Conservation (phyloP, 495 filamentous ascomycete genomes). For the Penicillium ochrochloron region DNA sequence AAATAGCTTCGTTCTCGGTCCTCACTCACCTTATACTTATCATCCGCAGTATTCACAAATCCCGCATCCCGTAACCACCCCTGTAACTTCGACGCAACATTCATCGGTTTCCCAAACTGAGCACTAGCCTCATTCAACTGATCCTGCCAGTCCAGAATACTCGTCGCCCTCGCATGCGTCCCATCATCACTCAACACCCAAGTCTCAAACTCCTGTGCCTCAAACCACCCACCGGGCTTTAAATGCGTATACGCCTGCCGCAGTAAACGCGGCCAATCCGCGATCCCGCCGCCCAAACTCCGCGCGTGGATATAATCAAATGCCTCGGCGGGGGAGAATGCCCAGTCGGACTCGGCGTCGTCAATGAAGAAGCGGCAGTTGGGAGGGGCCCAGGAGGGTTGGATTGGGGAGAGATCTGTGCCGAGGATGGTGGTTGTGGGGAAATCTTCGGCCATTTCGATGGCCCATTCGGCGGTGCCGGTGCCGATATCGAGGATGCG, state of each 20-base stretch:
- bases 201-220: slow-evolving; percentile 58
- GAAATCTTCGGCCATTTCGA: slow-evolving; percentile 64
- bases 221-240: slow-evolving; percentile 58
- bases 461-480: slow-evolving; percentile 65
- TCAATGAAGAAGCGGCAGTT: slow-evolving; percentile 57
- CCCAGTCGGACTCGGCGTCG: slow-evolving; percentile 56
- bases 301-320: slow-evolving; percentile 57
- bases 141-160: slow-evolving; percentile 34
- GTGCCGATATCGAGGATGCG: slow-evolving; percentile 56
- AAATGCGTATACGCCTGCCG: slow-evolving; percentile 46
- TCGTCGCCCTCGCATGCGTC: slow-evolving; percentile 33
- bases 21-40: slow-evolving; percentile 46
- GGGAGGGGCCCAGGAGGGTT: slow-evolving; percentile 53
- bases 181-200: slow-evolving; percentile 43
- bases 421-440: slow-evolving; percentile 62
- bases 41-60: slow-evolving; percentile 42
- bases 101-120: slow-evolving; percentile 47
- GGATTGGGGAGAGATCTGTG: slow-evolving; percentile 64
- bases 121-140: slow-evolving; percentile 37
- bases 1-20: too few species aligned
- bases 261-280: slow-evolving; percentile 49
- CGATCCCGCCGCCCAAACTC: slow-evolving; percentile 48
- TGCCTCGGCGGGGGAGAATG: slow-evolving; percentile 41
- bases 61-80: slow-evolving; percentile 38
- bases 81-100: slow-evolving; percentile 32